Evolutionary conservation across 1,284 basidiomycete species (phyloP), one percentile per base, ranked within the genome.

Genomic region (Grifola frondosa): DNA sequence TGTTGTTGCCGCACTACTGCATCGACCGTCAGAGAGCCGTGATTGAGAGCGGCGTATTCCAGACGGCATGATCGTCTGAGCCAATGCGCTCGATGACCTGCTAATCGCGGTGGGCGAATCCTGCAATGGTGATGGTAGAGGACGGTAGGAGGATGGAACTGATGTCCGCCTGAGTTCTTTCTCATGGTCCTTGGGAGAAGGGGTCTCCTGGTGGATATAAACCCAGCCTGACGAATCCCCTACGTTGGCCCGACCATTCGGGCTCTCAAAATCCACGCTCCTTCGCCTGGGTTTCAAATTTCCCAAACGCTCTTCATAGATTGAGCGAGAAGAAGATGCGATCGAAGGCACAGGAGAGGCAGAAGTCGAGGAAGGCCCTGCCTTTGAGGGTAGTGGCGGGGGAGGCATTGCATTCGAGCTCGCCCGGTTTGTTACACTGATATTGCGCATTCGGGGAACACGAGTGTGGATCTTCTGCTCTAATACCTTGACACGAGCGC

Each of bases 381-480:
- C 48, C 44, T 58, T 60, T 5, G 49, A 42, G 5, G 61, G 51
- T 9, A 47, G 28, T 5, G 49, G 46, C 5, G 50, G 50, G 9
- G 71, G 62, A 13, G 65, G 66, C 48, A 66, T 58, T 4, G 66
- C 49, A 53, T 67, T 70, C 40, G 63, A 49, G 50, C 64, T 72
- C 29, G 72, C 61, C 31, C 77, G 74, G 44, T 71, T 74, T 26
- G 77, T 80, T 37, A 80, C 75, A 56, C 86, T 89, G 21, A 80
- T 81, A 78, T 88, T 86, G 8, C 88, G 82, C 40, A 90, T 59
- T 42, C 87, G 75, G 16, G 88, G 88, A 40, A 91, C 88, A 33
- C 84, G 83, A 31, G 86, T 88, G 57, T 89, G 87, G 39, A 91
- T 86, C 66, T 86, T 88, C 66, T 88, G 86, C 58, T 91, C 86